Evolutionary conservation across 2,329 filamentous ascomycete species (phyloP).

Genomic region (Cucurbitaria berberidis): DNA sequence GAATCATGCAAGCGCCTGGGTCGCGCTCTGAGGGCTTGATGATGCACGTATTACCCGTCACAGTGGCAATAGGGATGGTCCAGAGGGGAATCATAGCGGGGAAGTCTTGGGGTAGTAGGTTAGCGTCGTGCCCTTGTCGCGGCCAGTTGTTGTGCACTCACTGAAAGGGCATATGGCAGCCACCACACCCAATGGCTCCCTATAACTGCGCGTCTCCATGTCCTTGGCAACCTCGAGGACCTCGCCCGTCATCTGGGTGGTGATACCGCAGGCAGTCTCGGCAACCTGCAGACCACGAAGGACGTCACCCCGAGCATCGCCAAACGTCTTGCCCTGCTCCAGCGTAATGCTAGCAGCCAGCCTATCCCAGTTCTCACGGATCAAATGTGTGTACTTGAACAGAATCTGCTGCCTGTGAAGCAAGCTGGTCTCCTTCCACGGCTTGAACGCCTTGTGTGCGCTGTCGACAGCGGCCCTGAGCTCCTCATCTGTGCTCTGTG

Average conservation of each 20-base stretch:
- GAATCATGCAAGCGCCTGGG: slow-evolving; percentile 83
- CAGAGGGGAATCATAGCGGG: slow-evolving; percentile 93
- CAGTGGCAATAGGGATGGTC: slow-evolving; percentile 83
- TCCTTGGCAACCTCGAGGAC: slow-evolving; percentile 85
- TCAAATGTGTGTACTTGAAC: slow-evolving; percentile 82
- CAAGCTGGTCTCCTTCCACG: slow-evolving; percentile 75
- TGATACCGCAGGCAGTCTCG: slow-evolving; percentile 80
- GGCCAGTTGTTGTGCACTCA: slow-evolving; percentile 51
- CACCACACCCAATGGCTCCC: slow-evolving; percentile 79
- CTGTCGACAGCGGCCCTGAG: slow-evolving; percentile 76
- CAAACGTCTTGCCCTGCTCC: slow-evolving; percentile 88
- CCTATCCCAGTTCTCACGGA: slow-evolving; percentile 84
- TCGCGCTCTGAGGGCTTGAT: slow-evolving; percentile 88
- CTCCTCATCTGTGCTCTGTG: slow-evolving; percentile 80
- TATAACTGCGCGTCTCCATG: slow-evolving; percentile 85
- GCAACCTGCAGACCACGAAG: slow-evolving; percentile 83
- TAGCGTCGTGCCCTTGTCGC: slow-evolving; percentile 19
- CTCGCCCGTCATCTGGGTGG: slow-evolving; percentile 82
- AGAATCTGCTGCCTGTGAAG: slow-evolving; percentile 81
- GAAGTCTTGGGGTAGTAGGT: slow-evolving; percentile 66
- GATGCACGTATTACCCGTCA: slow-evolving; percentile 83
- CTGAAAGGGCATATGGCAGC: slow-evolving; percentile 88
- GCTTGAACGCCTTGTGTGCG: slow-evolving; percentile 75
- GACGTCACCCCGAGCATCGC: slow-evolving; percentile 81
- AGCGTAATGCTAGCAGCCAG: slow-evolving; percentile 84